Percentiles rank a stretch among this genome's conserved stretches.
Evolutionary conservation across 768 basidiomycete species (phyloP).

Genomic region (Agrocybe pediades): DNA sequence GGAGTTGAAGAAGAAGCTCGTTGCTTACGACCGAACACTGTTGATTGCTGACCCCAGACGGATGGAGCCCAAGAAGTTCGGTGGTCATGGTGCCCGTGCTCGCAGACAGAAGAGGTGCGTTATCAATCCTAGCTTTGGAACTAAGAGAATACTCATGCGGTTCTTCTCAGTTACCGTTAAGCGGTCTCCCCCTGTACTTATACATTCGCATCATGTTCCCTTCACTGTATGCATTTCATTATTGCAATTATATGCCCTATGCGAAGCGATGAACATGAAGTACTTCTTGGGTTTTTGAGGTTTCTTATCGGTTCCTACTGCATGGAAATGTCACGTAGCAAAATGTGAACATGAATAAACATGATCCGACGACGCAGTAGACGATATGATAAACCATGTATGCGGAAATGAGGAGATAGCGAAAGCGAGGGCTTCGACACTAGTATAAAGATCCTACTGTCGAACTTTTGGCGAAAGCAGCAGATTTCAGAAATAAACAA

Average conservation of each 20-base stretch:
- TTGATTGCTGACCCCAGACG: conserved; percentile 94
- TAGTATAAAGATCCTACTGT: too few species aligned
- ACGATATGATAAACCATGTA: too few species aligned
- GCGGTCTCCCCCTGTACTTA: conserved; percentile 33
- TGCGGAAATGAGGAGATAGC: too few species aligned
- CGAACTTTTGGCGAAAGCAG: too few species aligned
- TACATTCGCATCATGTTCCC: conserved; percentile 42
- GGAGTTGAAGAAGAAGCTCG: conserved; percentile 97
- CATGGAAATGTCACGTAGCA: neutral
- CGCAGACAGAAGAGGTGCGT: conserved; percentile 95
- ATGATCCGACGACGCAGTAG: neutral
- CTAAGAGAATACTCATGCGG: neutral
- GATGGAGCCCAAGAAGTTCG: conserved; percentile 99
- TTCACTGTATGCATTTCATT: conserved; percentile 29
- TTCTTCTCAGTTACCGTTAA: conserved; percentile 75
- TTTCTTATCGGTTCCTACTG: neutral
- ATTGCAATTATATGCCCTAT: conserved; percentile 31
- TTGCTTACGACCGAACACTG: conserved; percentile 91
- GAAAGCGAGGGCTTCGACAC: too few species aligned
- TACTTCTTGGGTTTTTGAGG: neutral
- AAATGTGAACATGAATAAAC: neutral
- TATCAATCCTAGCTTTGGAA: neutral
- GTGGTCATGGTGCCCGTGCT: conserved; percentile 97
- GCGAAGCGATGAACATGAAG: conserved; percentile 28
- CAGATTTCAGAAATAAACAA: too few species aligned